phyloP scores from a whole-genome alignment of 2,329 filamentous ascomycete genomes.

The Colletotrichum camelliae region DNA sequence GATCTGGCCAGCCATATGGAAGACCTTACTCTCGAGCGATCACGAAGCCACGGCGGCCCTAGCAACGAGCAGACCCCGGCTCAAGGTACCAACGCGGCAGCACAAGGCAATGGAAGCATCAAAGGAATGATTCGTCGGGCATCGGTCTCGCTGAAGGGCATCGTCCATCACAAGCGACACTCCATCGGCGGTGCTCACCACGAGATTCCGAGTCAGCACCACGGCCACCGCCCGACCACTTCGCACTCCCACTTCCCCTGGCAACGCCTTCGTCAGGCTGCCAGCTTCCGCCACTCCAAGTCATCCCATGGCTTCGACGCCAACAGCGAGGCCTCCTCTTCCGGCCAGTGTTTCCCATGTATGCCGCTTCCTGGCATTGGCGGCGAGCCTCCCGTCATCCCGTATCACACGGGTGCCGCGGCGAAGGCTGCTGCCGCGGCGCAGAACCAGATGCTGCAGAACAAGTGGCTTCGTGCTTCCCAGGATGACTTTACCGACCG shows the following conservation, averaged over 20 bases:
- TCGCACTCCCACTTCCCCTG: slow-evolving; percentile 56
- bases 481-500: slow-evolving; percentile 57
- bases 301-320: slow-evolving; percentile 48
- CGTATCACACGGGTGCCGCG: slow-evolving; percentile 63
- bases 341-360: slow-evolving; percentile 22
- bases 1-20: slow-evolving; percentile 36
- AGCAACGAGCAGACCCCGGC: slow-evolving; percentile 34
- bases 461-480: slow-evolving; percentile 46
- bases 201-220: slow-evolving; percentile 25
- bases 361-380: slow-evolving; percentile 54
- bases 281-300: slow-evolving; percentile 54
- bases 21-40: slow-evolving; percentile 36
- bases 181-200: slow-evolving; percentile 42
- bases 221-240: slow-evolving; percentile 38
- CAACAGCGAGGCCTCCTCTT: slow-evolving; percentile 33
- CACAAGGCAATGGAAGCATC: slow-evolving; percentile 39
- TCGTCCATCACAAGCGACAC: slow-evolving; percentile 50
- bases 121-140: slow-evolving; percentile 61
- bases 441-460: slow-evolving; percentile 53
- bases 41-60: slow-evolving; percentile 19
- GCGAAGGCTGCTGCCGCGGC: slow-evolving; percentile 66
- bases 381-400: slow-evolving; percentile 64
- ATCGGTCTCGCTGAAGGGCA: slow-evolving; percentile 58
- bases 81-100: slow-evolving; percentile 25
- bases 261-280: slow-evolving; percentile 56